Percentiles rank a stretch among this genome's conserved stretches.
Conservation (phyloP, 441 rosid species). For the Flueggea neowawraea region DNA sequence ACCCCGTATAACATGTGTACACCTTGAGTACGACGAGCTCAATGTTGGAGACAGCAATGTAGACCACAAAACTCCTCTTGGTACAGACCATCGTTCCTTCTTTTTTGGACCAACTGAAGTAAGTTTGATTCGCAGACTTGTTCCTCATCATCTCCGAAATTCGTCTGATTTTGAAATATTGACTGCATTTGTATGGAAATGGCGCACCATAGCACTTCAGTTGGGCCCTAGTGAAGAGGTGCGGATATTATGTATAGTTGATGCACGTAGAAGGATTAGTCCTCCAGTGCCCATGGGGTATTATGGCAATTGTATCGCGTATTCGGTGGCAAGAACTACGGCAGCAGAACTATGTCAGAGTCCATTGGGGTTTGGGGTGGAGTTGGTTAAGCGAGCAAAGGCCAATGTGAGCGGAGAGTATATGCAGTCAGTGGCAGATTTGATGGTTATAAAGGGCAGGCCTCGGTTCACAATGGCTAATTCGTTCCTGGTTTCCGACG, state of each 20-base stretch:
- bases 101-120: constrained; percentile 30
- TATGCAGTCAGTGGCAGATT: constrained; percentile 31
- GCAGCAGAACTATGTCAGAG: constrained; percentile 12
- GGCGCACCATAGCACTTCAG: constrained; percentile 35
- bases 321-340: constrained; percentile 17
- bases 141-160: constrained; percentile 17
- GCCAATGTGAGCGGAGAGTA: constrained; percentile 25
- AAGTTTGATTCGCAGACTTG: constrained; percentile 18
- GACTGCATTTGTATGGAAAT: constrained; percentile 50
- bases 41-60: neutral
- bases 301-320: constrained; percentile 32
- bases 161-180: constrained; percentile 31
- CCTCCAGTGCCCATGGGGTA: constrained; percentile 40
- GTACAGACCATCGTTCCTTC: constrained; percentile 26
- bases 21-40: constrained; percentile 32
- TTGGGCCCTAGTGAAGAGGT: constrained; percentile 31
- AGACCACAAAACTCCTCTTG: constrained; percentile 6
- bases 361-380: constrained; percentile 27
- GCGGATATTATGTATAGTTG: constrained; percentile 25
- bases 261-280: constrained; percentile 31
- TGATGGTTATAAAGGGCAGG: constrained; percentile 32
- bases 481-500: constrained; percentile 26
- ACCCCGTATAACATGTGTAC: constrained; percentile 24
- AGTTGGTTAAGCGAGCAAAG: constrained; percentile 29
- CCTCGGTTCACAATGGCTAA: constrained; percentile 23